Evolutionary conservation across 2,329 filamentous ascomycete species (phyloP).

Genomic region (Claviceps spartinae): DNA sequence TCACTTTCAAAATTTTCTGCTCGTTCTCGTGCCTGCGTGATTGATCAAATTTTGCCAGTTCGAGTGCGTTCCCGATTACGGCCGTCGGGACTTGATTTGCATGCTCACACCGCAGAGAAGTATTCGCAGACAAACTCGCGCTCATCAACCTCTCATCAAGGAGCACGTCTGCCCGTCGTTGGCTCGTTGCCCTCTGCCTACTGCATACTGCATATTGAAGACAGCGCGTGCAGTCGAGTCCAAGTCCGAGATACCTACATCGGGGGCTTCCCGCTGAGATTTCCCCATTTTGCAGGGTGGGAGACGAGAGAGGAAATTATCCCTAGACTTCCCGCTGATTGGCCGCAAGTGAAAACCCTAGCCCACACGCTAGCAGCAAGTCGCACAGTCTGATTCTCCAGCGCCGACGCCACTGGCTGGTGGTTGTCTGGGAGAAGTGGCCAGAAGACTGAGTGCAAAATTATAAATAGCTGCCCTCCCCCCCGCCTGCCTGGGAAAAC

Average conservation of each 20-base stretch:
- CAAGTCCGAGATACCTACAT: too few relatives aligned
- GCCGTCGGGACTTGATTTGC: too few relatives aligned
- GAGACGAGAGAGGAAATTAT: conserved; percentile 27
- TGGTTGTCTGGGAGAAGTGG: conserved; percentile 28
- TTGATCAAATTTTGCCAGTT: too few relatives aligned
- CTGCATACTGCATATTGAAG: too few relatives aligned
- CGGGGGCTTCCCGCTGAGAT: conserved; percentile 21
- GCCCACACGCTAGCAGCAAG: conserved; percentile 23
- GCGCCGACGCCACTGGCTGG: conserved; percentile 30
- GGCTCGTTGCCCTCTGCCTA: too few relatives aligned
- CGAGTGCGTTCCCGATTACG: too few relatives aligned
- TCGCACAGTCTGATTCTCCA: conserved; percentile 19
- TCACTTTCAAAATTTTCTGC: too few relatives aligned
- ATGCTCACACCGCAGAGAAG: too few relatives aligned
- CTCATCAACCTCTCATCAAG: too few relatives aligned
- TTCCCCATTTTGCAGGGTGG: conserved; percentile 19
- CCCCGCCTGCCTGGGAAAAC: conserved; percentile 34
- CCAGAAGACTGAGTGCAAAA: conserved; percentile 29
- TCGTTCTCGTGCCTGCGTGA: too few relatives aligned
- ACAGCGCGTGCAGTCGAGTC: not conserved
- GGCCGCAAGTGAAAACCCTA: conserved; percentile 17
- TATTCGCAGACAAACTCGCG: too few relatives aligned
- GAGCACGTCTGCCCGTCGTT: too few relatives aligned
- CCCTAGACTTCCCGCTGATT: conserved; percentile 22
- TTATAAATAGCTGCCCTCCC: conserved; percentile 44